Evolutionary conservation across 2,329 filamentous ascomycete genomes (phyloP), one percentile per base, ranked within the genome.

Genomic region (Ophiobolus disseminans): DNA sequence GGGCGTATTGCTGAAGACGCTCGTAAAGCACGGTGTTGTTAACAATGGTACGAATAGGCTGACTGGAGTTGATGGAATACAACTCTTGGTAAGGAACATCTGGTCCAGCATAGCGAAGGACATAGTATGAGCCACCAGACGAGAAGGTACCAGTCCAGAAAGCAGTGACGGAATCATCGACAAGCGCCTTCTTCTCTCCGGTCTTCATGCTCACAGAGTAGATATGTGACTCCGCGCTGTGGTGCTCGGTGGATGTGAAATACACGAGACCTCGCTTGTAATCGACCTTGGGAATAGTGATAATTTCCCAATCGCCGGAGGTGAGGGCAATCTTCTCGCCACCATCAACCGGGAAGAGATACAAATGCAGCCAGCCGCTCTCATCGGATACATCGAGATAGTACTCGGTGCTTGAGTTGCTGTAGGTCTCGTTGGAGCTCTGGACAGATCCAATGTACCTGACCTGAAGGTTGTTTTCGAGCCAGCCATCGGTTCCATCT

Each of bases 1-100:
- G 76, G 16, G 78, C 82, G 70, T 87, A 88, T 19, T 79, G 73
- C 10, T 82, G 72, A 1, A 89, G 76, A n/a, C 73, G 78, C 19
- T 77, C 68, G 60, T 81, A 79, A 2, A 87, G 76, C 0, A 65
- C 76, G n/a, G 79, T 78, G 66, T 89, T 89, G 61, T 81, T 80
- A 8, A 82, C 80, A 7, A 89, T 76, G 0, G 80, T 83, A 5
- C 82, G 80, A 7, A 88, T 68, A 0, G 85, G 80, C 25, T 73
- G 77, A 16, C 77, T 80, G 16, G 79, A 78, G 63, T 86, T 82
- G 51, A 80, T 66, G 0, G 81, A 74, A 71, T 87, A 87, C 1
- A 89, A 76, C 54, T 87, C 84, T 62, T 89, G 85, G 70, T 87
- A 88, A 0, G 86, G 86, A 0, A 89, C 82, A 45, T 88, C 82